Conservation (phyloP, 202 grass and related monocot species). For the Setaria italica region DNA sequence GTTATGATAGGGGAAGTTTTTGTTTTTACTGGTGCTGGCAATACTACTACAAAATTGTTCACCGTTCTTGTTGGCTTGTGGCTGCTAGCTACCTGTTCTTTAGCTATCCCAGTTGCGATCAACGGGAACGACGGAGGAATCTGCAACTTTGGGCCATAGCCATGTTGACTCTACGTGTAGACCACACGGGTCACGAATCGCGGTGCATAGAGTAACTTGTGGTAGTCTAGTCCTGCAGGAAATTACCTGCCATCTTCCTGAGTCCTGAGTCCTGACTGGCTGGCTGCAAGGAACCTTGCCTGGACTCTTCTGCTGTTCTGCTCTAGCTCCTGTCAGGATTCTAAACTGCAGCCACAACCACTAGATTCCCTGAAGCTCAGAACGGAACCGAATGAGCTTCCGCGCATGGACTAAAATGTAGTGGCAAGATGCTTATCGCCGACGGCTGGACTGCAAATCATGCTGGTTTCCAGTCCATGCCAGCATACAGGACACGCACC, state of each 20-base stretch:
- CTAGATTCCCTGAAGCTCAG: not conserved
- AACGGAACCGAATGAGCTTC: not conserved
- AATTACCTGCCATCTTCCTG: not conserved
- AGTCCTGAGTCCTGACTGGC: not conserved
- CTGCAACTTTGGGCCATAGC: not conserved
- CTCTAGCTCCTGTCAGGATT: not conserved
- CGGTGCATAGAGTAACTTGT: not conserved
- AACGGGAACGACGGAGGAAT: not conserved
- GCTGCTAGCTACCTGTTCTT: not conserved
- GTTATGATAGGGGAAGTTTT: not conserved
- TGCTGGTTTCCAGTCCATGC: not conserved
- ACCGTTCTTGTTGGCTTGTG: not conserved
- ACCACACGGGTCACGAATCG: not conserved
- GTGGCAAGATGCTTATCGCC: not conserved
- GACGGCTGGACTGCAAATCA: not conserved
- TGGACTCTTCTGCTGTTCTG: not conserved
- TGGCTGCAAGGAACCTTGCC: not conserved
- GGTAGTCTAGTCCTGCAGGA: not conserved
- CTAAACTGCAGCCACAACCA: not conserved
- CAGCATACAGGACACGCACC: not conserved
- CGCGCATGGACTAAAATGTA: not conserved
- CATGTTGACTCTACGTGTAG: slow-evolving; percentile 14
- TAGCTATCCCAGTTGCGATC: slow-evolving; percentile 26
- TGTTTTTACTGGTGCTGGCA: not conserved
- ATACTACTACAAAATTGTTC: not conserved